Evolutionary conservation across 2,329 filamentous ascomycete genomes (phyloP).

Genomic region (Apiospora phragmitis): DNA sequence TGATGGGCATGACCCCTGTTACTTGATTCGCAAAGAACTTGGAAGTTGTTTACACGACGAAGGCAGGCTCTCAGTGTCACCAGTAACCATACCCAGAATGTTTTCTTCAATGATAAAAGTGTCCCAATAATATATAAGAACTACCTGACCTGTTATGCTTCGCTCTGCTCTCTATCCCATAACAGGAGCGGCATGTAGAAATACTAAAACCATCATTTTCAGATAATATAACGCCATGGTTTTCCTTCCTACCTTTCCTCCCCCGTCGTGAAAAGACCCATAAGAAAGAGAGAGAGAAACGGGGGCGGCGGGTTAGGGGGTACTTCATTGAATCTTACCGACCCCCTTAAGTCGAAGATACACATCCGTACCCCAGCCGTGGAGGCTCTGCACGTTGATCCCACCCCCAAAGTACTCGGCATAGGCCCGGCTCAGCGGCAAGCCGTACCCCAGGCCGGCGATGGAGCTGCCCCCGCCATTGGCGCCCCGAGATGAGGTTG

Average conservation of each 20-base stretch:
- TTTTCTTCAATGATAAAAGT: not conserved
- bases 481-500: slow-evolving; percentile 70
- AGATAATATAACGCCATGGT: not conserved
- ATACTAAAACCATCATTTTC: not conserved
- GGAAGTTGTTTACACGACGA: not conserved
- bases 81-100: not conserved
- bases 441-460: slow-evolving; percentile 87
- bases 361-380: slow-evolving; percentile 83
- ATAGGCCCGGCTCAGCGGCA: slow-evolving; percentile 89
- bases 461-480: slow-evolving; percentile 79
- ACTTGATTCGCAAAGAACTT: not conserved
- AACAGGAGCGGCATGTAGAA: not conserved
- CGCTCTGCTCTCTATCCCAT: not conserved
- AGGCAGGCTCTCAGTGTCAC: not conserved
- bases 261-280: not conserved
- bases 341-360: slow-evolving; percentile 66
- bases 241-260: not conserved
- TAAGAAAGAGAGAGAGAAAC: not conserved
- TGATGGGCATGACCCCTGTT: no score
- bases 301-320: no score
- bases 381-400: slow-evolving; percentile 91
- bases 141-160: not conserved
- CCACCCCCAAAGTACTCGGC: slow-evolving; percentile 98
- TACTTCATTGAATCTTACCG: slow-evolving; percentile 48
- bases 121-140: not conserved